Base-by-base conservation (phyloP, 139 green algal species). In the Coelastrella sp. region DNA sequence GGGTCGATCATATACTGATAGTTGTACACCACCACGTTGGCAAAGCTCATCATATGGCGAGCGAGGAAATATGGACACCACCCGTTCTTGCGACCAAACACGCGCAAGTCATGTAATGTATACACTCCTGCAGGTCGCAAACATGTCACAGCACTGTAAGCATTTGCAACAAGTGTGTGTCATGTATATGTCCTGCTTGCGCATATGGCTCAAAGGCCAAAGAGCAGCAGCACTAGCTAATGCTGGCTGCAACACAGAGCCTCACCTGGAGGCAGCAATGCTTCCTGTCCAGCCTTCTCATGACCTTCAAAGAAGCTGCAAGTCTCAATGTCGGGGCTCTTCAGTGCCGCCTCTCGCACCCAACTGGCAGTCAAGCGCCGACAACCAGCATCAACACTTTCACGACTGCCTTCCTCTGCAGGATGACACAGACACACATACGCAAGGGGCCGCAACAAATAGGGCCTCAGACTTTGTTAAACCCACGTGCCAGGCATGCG, bases 11-110 rank as follows among this genome's bases (percentile, higher is more conserved):
- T 95, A 92, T 99, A 99, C 92, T 98, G 97, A 89, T 99, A 98
- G 90, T 96, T 99, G 91, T 98, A 99, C 21, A 99, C 97, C 8
- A 99, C 88, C 9, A 99, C 96, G 83, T 99, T 99, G 79, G 95
- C 92, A 87, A 95, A 98, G 19, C 93, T 88, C 57, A 99, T 95
- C 96, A 98, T 98, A 90, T 98, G 97, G 34, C 98, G 92, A 32
- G 97, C 97, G 59, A 99, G 89, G 86, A 98, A 99, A 90, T 99
- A 99, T 41, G 98, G 98, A 91, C 98, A 99, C 96, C 94, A 98
- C 57, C 94, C 92, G 35, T 95, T 91, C 88, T 98, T 95, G 81
- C 94, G 92, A 2, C 98, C 97, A 85, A 96, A 94, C 57, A 89
- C 81, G 2, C 94, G 90, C 92, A 99, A 72, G 86, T 98, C 95